Conservation (phyloP, 352 stramenopile species). For the Discostella stelligera region DNA sequence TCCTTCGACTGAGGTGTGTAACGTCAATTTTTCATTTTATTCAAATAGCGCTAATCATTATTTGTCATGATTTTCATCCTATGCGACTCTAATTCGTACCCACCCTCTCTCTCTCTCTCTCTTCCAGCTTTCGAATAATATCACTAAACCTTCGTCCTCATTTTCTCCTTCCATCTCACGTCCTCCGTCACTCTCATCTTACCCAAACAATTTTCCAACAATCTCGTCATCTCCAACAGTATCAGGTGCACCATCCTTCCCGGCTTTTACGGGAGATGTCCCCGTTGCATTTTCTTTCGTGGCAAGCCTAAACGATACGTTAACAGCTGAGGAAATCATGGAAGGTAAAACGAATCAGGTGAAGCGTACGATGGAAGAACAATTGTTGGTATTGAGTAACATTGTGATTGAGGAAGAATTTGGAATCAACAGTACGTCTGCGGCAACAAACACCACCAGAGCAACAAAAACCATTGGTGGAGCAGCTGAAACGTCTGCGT, state of each 20-base stretch:
- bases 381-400: slow-evolving; percentile 31
- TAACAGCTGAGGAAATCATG: slow-evolving; percentile 29
- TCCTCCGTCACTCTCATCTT: neutral
- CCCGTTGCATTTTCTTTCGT: slow-evolving; percentile 22
- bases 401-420: slow-evolving; percentile 29
- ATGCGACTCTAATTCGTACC: too few species aligned
- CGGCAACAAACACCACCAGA: neutral
- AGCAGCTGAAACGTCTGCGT: neutral
- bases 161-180: neutral
- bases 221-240: neutral
- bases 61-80: neutral
- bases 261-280: slow-evolving; percentile 2
- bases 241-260: neutral
- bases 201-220: neutral
- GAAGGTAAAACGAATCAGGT: slow-evolving; percentile 32
- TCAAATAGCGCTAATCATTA: neutral
- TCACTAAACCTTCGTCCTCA: too few species aligned
- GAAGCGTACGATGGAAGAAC: slow-evolving; percentile 25
- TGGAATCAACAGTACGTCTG: neutral
- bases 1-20: neutral
- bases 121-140: too few species aligned
- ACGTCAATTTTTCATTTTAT: neutral
- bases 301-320: slow-evolving; percentile 3
- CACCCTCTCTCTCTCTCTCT: too few species aligned
- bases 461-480: neutral